A percentile compares a stretch with the other conserved stretches of the same genome.
These are phyloP conservation scores for Aureobasidium mangrovei DNA, from an alignment of 2,329 filamentous ascomycete genomes.

Conservation along the genomic window DNA sequence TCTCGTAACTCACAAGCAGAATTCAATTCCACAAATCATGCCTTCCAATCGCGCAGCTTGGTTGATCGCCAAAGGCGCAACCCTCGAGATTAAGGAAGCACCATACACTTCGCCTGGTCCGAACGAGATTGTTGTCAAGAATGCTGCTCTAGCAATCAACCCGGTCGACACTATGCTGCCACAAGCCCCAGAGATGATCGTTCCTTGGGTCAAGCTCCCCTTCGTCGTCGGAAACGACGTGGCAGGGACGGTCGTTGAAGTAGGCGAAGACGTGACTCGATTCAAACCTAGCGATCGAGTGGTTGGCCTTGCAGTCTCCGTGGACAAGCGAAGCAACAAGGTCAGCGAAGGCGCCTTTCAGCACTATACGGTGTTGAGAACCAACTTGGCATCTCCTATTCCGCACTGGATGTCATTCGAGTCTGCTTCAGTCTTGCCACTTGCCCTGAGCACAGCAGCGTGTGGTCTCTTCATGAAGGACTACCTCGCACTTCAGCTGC, in stretches of 20 bases:
- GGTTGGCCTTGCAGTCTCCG: conserved; percentile 17
- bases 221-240: conserved; percentile 23
- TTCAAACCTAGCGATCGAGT: conserved; percentile 32
- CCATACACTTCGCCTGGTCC: conserved; percentile 18
- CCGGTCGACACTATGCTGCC: conserved; percentile 32
- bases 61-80: conserved; percentile 16
- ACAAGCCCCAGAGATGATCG: conserved; percentile 18
- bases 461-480: conserved; percentile 17
- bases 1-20: not conserved
- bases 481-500: conserved; percentile 14
- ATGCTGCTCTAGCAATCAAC: conserved; percentile 32
- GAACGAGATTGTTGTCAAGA: conserved; percentile 30
- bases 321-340: conserved; percentile 13
- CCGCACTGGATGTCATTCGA: conserved; percentile 19
- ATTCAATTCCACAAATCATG: conserved; percentile 8
- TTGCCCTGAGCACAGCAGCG: conserved; percentile 18
- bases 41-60: conserved; percentile 20
- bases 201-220: conserved; percentile 19
- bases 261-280: conserved; percentile 26
- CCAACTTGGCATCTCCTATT: conserved; percentile 14
- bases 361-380: conserved; percentile 17
- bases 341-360: conserved; percentile 20
- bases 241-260: conserved; percentile 26
- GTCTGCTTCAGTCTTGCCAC: conserved; percentile 19
- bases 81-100: conserved; percentile 19